Evolutionary conservation across 495 filamentous ascomycete species (phyloP).

Genomic region (Penicillium arizonense): DNA sequence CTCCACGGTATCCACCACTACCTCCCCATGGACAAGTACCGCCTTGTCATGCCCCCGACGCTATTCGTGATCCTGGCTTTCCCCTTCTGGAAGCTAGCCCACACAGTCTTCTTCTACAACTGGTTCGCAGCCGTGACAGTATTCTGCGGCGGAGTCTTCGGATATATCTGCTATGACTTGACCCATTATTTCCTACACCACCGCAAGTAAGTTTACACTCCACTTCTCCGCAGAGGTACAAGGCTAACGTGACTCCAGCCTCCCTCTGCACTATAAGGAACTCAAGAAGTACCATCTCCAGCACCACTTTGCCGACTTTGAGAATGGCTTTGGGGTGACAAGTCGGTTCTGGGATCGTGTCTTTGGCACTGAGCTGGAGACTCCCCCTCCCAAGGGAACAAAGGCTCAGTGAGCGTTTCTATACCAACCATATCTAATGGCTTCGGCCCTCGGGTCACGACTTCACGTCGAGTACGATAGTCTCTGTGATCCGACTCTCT

Average conservation of each 20-base stretch:
- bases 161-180: slow-evolving; percentile 93
- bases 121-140: slow-evolving; percentile 76
- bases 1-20: slow-evolving; percentile 99
- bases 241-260: slow-evolving; percentile 38
- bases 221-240: neutral
- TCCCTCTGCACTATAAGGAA: slow-evolving; percentile 80
- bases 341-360: slow-evolving; percentile 93
- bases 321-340: slow-evolving; percentile 99
- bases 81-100: slow-evolving; percentile 93
- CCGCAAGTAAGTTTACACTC: slow-evolving; percentile 61
- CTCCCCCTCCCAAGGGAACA: slow-evolving; percentile 38
- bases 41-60: slow-evolving; percentile 95
- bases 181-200: slow-evolving; percentile 99
- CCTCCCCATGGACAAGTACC: slow-evolving; percentile 94
- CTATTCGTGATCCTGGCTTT: slow-evolving; percentile 81
- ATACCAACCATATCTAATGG: neutral
- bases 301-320: slow-evolving; percentile 95
- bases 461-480: slow-evolving; percentile 16
- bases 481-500: neutral
- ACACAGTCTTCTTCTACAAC: slow-evolving; percentile 77
- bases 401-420: slow-evolving; percentile 53
- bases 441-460: slow-evolving; percentile 21
- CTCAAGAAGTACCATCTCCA: slow-evolving; percentile 96
- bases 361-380: slow-evolving; percentile 80
- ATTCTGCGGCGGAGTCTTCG: slow-evolving; percentile 90